Evolutionary conservation across 2,329 filamentous ascomycete species (phyloP).

Genomic region (Neopestalotiopsis sp.): DNA sequence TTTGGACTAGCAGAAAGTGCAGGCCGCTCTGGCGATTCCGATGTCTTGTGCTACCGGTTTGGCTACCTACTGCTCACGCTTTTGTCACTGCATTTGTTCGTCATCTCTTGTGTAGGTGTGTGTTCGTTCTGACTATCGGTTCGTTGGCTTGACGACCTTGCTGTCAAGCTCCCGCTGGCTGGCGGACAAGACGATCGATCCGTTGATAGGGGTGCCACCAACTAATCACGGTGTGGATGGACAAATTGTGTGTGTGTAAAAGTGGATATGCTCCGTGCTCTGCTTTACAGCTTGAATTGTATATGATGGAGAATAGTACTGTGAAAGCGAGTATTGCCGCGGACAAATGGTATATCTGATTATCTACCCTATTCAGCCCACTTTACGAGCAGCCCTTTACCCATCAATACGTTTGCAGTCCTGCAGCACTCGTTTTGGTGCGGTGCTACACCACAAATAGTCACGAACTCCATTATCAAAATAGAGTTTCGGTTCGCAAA

Average conservation of each 20-base stretch:
- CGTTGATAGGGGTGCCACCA: not conserved
- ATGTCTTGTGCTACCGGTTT: conserved; percentile 5
- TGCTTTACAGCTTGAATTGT: not conserved
- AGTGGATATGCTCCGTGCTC: not conserved
- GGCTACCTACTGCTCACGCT: not conserved
- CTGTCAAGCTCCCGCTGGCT: not conserved
- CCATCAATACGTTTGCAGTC: not conserved
- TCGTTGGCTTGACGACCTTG: not conserved
- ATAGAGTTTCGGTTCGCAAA: conserved; percentile 13
- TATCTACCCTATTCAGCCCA: not conserved
- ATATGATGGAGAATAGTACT: not conserved
- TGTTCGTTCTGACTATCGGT: not conserved
- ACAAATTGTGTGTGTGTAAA: not conserved
- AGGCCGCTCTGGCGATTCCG: conserved; percentile 10
- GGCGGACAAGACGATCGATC: not conserved
- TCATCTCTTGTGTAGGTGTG: not conserved
- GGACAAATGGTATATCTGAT: not conserved
- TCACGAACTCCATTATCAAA: conserved; percentile 7
- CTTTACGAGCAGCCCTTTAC: not conserved
- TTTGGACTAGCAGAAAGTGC: conserved; percentile 1
- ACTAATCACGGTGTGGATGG: not conserved
- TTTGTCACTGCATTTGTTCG: not conserved
- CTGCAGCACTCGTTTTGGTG: too few relatives aligned
- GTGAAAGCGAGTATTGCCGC: conserved; percentile 1
- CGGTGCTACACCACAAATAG: not conserved